Base-by-base conservation (phyloP, 202 grass and related monocot species). In the Brachypodium distachyon region DNA sequence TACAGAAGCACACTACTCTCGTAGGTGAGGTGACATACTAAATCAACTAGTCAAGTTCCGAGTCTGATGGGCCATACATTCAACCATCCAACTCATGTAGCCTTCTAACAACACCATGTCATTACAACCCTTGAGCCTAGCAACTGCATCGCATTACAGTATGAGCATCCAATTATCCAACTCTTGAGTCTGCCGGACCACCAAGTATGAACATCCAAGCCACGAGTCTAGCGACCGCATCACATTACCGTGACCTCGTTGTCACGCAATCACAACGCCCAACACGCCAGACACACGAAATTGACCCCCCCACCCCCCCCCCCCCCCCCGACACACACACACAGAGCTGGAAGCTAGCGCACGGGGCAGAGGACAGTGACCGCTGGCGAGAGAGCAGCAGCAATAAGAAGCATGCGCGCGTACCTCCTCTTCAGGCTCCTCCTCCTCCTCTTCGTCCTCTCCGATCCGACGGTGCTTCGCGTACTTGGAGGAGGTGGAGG, bases 341-440 rank as follows among this genome's bases (percentile, higher is more conserved):
- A n/a, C n/a, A n/a, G n/a, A 9, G 29, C 29, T 19, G 36, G 23
- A 70, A 77, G 28, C 73, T 47, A 61, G 12, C 3, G 23, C 33
- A 12, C 1, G 6, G 48, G 22, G 16, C 34, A 50, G 58, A 23
- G 44, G 13, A 29, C 40, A 78, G 17, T 9, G 22, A 82, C 9
- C 37, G 61, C 42, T 7, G 16, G 12, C 14, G 41, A 72, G 6
- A 49, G 16, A 58, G 21, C 67, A 67, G 68, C 63, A 67, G 65
- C 74, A 46, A 67, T 9, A 47, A 67, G 25, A 67, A 54, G 34
- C 62, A 25, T 10, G 53, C 43, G 41, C 26, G 59, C 22, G 48
- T 81, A 97, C 90, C 91, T 94, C 94, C 64, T 93, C 94, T 42
- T 61, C 64, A 18, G 34, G 66, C 42, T 92, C 88, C 55, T 87